Conservation (phyloP, 2,329 filamentous ascomycete genomes). For the Verticillium klebahnii region DNA sequence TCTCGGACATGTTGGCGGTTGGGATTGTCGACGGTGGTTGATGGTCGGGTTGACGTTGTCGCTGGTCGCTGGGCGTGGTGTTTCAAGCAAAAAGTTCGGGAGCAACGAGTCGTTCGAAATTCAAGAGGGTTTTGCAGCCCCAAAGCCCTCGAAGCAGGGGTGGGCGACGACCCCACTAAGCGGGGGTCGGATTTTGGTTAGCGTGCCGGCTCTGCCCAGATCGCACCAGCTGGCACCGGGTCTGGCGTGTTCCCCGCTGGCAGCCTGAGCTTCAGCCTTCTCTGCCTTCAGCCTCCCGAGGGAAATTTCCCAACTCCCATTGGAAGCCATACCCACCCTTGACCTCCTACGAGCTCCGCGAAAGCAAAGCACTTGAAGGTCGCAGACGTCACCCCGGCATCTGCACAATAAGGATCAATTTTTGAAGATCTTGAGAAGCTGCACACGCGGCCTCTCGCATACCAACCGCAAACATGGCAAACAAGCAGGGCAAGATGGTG, state of each 20-base stretch:
- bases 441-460: constrained; percentile 22
- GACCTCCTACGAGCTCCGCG: constrained; percentile 33
- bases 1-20: constrained; percentile 57
- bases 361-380: constrained; percentile 32
- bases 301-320: constrained; percentile 32
- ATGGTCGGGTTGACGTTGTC: neutral
- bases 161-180: constrained; percentile 17
- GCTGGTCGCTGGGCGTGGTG: neutral
- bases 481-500: constrained; percentile 99
- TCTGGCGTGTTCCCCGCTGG: neutral
- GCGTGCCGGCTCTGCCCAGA: neutral
- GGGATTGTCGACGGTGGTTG: constrained; percentile 6
- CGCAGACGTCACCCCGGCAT: constrained; percentile 30
- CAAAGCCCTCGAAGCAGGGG: constrained; percentile 12
- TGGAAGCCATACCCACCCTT: constrained; percentile 27
- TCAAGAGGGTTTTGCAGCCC: constrained; percentile 35
- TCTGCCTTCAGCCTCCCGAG: constrained; percentile 31
- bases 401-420: constrained; percentile 32
- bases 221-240: neutral
- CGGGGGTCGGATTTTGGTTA: neutral
- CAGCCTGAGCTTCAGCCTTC: constrained; percentile 25
- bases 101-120: neutral
- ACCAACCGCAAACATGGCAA: constrained; percentile 57
- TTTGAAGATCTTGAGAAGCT: constrained; percentile 35
- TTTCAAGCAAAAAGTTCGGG: neutral